Evolutionary conservation across 108 stramenopile genomes (phyloP).

Genomic region (Epithemia pelagica): DNA sequence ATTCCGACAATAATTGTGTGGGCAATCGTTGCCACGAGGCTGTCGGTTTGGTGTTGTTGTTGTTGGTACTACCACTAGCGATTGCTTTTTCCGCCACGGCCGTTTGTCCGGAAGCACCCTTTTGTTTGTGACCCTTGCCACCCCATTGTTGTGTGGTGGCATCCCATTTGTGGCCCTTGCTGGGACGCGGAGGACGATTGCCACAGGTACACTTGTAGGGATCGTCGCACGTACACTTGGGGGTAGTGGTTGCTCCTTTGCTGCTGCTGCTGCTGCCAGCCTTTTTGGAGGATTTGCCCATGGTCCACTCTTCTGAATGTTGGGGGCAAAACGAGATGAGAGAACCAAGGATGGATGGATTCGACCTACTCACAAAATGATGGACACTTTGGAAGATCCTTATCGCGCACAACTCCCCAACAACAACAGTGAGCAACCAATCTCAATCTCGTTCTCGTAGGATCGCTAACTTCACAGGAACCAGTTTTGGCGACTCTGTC

Average conservation of each 20-base stretch:
- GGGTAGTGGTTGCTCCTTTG: not conserved
- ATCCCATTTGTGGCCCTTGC: constrained; percentile 76
- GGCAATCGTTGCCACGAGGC: constrained; percentile 89
- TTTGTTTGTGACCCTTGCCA: constrained; percentile 86
- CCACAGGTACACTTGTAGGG: constrained; percentile 78
- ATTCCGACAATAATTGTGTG: constrained; percentile 58
- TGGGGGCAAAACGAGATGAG: not conserved
- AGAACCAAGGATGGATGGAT: too few relatives aligned
- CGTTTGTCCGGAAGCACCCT: constrained; percentile 74
- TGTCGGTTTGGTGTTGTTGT: not conserved
- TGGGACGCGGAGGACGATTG: constrained; percentile 77
- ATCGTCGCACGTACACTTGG: constrained; percentile 73
- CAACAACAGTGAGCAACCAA: too few relatives aligned
- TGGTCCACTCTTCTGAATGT: not conserved
- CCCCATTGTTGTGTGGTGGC: constrained; percentile 67
- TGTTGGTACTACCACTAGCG: not conserved
- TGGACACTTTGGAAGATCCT: too few relatives aligned
- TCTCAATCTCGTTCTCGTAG: too few relatives aligned
- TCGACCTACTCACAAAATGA: too few relatives aligned
- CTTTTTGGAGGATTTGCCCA: constrained; percentile 13
- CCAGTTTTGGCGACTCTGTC: too few relatives aligned
- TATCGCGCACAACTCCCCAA: too few relatives aligned
- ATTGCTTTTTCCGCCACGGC: constrained; percentile 2
- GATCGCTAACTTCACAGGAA: too few relatives aligned
- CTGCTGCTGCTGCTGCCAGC: not conserved